These are phyloP conservation scores for Pythium aquatile DNA, from an alignment of 352 stramenopile genomes.

Conservation along the genomic window DNA sequence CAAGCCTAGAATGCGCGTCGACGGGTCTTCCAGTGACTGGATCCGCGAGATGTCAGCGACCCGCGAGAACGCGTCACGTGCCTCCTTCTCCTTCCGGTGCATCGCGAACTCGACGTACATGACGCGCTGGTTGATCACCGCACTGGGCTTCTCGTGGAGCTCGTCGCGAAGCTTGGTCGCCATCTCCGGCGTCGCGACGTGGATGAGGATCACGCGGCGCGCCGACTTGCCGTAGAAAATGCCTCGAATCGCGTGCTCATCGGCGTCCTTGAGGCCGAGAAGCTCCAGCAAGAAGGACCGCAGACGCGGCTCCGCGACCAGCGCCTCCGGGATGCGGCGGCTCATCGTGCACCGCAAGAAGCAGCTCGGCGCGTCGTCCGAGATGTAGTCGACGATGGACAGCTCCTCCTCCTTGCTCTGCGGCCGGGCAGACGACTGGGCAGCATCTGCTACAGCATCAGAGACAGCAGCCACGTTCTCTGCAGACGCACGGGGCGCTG, in stretches of 20 bases:
- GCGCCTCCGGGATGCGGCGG: constrained; percentile 54
- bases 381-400: constrained; percentile 46
- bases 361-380: constrained; percentile 44
- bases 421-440: neutral
- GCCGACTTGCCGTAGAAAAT: constrained; percentile 63
- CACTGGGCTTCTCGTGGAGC: constrained; percentile 62
- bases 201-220: constrained; percentile 47
- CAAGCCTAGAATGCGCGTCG: constrained; percentile 57
- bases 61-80: constrained; percentile 50
- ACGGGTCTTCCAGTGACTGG: constrained; percentile 36
- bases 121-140: constrained; percentile 45
- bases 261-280: constrained; percentile 10
- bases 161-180: constrained; percentile 30
- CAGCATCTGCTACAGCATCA: neutral
- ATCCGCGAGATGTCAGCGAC: constrained; percentile 60
- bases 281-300: constrained; percentile 44
- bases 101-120: constrained; percentile 81
- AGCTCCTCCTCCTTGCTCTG: constrained; percentile 9
- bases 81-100: constrained; percentile 64
- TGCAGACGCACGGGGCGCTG: neutral
- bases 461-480: neutral
- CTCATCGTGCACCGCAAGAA: constrained; percentile 76
- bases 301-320: constrained; percentile 49
- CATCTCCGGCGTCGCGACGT: constrained; percentile 35
- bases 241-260: constrained; percentile 30